Evolutionary conservation across 2,329 filamentous ascomycete genomes (phyloP), one percentile per base, ranked within the genome.

Genomic region (Calonectria henricotiae): DNA sequence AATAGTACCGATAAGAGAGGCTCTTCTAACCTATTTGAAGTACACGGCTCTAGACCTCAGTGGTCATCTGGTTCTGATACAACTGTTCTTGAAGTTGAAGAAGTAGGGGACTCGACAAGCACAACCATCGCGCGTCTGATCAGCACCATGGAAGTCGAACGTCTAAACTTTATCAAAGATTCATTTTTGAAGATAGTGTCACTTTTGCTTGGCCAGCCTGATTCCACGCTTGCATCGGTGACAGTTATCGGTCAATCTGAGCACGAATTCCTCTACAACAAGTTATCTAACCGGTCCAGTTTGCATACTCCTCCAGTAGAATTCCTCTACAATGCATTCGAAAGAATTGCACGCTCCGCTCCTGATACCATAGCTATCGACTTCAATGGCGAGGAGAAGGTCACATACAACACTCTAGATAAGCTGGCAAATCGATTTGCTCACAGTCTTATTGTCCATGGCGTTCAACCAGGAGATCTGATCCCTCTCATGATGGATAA

Each of bases 401-500:
- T 73, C 27, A 62, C 71, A 9, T 71, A 71, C 1, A 9, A 25
- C 20, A 30, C 25, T 0, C 44, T 73, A 0, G 39, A 73, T 23
- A 62, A 37, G 1, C 51, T 64, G 0, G 69, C 63, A 2, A 73
- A 71, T 55, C 63, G 46, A 0, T 67, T 73, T 60, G 63, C 71
- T 1, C 51, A 43, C 8, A 41, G 25, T 0, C 43, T 73, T 1
- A 54, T 73, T 0, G 63, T 60, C 0, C 17, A n/a, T 5, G 69
- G 69, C 4, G 47, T 71, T 0, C 55, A 60, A 3, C 51, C 39
- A 0, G 71, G 71, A 0, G 62, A 73, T 27, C 39, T 73, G 23
- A 69, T 73, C 2, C 66, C 65, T 43, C 63, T 71, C 0, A 54
- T 71, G 55, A 23, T 73, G 6, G 71, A 71, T 0, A 76, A 77